Evolutionary conservation across 108 stramenopile species (phyloP), one percentile per base, ranked within the genome.

Genomic region (Bacterosira constricta): DNA sequence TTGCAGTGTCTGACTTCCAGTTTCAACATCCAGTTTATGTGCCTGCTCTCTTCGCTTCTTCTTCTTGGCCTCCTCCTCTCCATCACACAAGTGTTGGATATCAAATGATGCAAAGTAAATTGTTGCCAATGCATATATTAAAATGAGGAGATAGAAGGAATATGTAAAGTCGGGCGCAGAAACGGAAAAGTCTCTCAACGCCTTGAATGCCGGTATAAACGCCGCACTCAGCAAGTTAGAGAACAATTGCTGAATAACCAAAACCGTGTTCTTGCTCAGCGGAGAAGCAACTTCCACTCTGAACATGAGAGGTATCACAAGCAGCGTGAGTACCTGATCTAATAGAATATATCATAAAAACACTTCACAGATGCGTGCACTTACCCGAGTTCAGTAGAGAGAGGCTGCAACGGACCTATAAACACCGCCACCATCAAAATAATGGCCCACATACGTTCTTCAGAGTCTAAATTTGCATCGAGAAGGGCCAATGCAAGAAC

Each of bases 31-130:
- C 47, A 7, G 6, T n/a, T 6, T 49, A 20, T 49, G 21, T 13
- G 18, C 47, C 47, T 49, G 6, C 21, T 49, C 47, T 7, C 21
- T 20, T 20, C 15, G 6, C 47, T n/a, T n/a, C n/a, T n/a, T n/a
- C n/a, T n/a, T n/a, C n/a, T n/a, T n/a, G n/a, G n/a, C n/a, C n/a
- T n/a, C n/a, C n/a, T n/a, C n/a, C n/a, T n/a, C n/a, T n/a, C n/a
- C n/a, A n/a, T n/a, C n/a, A n/a, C n/a, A n/a, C n/a, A n/a, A n/a
- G n/a, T n/a, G n/a, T n/a, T n/a, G n/a, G n/a, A n/a, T 41, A 59
- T 84, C 86, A 77, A 90, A 93, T n/a, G 89, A 89, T 25, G 87
- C 86, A 69, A 93, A 90, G 58, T 85, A 90, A 15, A 93, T 75
- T 34, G 89, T 85, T 0, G 83, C 83, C n/a, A 39, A 53, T 4